Conservation (phyloP, 2,329 filamentous ascomycete genomes). For the Clarireedia hainanense region DNA sequence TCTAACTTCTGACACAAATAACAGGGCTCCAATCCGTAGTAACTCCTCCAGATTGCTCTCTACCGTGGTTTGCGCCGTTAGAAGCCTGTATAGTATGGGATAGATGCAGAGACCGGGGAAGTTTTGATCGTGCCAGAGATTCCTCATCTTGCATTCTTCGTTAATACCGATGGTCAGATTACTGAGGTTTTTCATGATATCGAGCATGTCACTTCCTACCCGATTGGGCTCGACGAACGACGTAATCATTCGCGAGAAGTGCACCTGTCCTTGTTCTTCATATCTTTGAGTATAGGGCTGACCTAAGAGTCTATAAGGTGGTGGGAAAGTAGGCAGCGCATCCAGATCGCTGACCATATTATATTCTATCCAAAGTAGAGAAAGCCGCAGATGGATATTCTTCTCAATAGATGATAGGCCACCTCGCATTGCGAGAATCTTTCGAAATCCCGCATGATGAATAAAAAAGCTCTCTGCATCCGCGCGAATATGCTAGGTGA, state of each 20-base stretch:
- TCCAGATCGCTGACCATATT: constrained; percentile 2
- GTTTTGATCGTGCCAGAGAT: neutral
- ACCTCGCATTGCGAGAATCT: neutral
- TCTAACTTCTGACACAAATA: neutral
- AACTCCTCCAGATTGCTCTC: neutral
- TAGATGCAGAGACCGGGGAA: constrained; percentile 2
- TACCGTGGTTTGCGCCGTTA: neutral
- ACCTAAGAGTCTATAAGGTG: neutral
- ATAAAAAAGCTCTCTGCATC: neutral
- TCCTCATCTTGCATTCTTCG: neutral
- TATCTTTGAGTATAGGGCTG: neutral
- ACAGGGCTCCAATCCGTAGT: neutral
- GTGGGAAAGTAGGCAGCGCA: neutral
- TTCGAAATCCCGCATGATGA: neutral
- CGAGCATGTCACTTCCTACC: neutral
- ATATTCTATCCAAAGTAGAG: constrained; percentile 2
- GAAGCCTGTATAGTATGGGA: neutral
- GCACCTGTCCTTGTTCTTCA: neutral
- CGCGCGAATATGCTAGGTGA: neutral
- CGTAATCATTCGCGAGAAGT: neutral
- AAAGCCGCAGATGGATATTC: neutral
- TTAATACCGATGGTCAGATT: neutral
- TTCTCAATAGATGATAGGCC: neutral
- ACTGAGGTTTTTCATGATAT: neutral
- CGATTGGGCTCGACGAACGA: neutral